These are phyloP conservation scores for Venturia effusa DNA, from an alignment of 2,329 filamentous ascomycete genomes.

Conservation along the genomic window DNA sequence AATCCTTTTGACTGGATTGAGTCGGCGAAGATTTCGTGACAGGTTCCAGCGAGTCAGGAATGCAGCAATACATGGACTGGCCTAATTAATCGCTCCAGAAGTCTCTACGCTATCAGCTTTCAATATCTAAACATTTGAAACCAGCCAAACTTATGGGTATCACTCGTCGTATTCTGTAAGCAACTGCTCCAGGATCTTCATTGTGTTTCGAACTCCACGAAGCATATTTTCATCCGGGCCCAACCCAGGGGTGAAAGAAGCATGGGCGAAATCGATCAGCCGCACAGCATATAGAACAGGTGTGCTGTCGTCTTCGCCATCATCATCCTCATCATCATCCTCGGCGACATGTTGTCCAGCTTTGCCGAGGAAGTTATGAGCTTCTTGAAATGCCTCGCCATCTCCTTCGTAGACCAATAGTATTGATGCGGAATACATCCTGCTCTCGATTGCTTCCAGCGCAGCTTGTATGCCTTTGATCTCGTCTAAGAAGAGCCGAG, in stretches of 20 bases:
- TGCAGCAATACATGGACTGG: not conserved
- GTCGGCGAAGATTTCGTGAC: not conserved
- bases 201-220: slow-evolving; percentile 60
- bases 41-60: not conserved
- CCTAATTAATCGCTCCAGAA: not conserved
- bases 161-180: not conserved
- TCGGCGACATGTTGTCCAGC: slow-evolving; percentile 29
- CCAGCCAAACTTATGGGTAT: not conserved
- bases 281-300: slow-evolving; percentile 70
- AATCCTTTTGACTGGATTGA: not conserved
- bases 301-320: slow-evolving; percentile 36
- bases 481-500: slow-evolving; percentile 30
- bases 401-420: slow-evolving; percentile 59
- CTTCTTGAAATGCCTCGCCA: slow-evolving; percentile 34
- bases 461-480: slow-evolving; percentile 45
- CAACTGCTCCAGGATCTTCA: slow-evolving; percentile 47
- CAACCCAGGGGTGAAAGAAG: slow-evolving; percentile 66
- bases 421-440: slow-evolving; percentile 58
- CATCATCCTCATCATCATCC: slow-evolving; percentile 42
- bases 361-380: slow-evolving; percentile 33
- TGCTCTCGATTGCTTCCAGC: slow-evolving; percentile 50
- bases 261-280: slow-evolving; percentile 96
- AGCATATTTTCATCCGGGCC: slow-evolving; percentile 81
- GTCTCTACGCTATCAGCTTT: not conserved
- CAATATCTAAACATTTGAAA: not conserved